phyloP scores from a whole-genome alignment of 2,329 filamentous ascomycete species.

The Monosporascus sp. region DNA sequence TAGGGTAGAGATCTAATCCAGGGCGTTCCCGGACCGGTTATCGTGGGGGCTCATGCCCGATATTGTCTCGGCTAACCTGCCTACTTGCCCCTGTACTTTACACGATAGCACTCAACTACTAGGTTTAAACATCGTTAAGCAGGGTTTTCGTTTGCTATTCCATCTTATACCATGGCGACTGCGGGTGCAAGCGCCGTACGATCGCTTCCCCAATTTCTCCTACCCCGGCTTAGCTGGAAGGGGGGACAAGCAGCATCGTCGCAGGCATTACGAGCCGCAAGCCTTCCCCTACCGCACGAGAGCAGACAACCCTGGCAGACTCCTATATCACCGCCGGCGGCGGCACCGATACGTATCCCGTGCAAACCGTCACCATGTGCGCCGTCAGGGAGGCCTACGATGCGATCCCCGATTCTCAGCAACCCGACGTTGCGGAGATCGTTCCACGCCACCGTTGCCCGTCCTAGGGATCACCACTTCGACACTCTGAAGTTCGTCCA shows the following conservation, averaged over 20 bases:
- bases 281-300: conserved; percentile 15
- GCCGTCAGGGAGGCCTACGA: neutral
- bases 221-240: conserved; percentile 52
- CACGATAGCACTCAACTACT: too few species aligned
- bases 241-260: conserved; percentile 24
- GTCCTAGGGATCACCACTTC: conserved; percentile 82
- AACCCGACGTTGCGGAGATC: conserved; percentile 33
- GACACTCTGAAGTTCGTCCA: conserved; percentile 98
- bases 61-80: too few species aligned
- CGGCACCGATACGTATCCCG: conserved; percentile 21
- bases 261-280: conserved; percentile 22
- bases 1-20: too few species aligned
- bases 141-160: too few species aligned
- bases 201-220: conserved; percentile 47
- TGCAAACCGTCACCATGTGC: conserved; percentile 9
- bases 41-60: too few species aligned
- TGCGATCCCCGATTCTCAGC: conserved; percentile 18
- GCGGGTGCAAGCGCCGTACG: conserved; percentile 27
- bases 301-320: conserved; percentile 12
- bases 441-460: conserved; percentile 64
- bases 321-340: neutral
- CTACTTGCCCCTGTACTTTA: too few species aligned
- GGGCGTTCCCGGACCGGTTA: too few species aligned
- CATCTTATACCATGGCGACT: conserved; percentile 21
- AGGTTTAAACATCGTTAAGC: too few species aligned